Base-by-base conservation (phyloP, 192 early-diverging fungal genomes). In the Rhizophagus clarus region DNA sequence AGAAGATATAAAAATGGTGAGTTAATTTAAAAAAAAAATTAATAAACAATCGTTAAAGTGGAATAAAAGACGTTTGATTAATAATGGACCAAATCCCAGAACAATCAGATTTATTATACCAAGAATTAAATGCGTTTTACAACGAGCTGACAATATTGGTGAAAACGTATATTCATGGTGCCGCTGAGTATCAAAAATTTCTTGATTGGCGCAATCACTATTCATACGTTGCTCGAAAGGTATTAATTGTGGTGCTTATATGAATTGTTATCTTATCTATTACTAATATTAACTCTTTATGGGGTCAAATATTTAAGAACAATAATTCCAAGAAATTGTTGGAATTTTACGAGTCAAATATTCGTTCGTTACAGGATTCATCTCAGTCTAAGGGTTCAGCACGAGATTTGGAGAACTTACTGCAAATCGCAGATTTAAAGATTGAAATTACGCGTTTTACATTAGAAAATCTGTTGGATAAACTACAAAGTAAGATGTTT, bases 151-250 rank as follows among this genome's bases (percentile, higher is more conserved):
- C 81, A 5, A 71, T 79, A 14, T 67, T 82, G 7, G 24, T 82
- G 2, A 15, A 80, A 5, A 80, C 70, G 1, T 40, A 80, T 51
- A 24, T 31, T 11, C 9, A 81, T 12, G 61, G 83, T 56, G 63
- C 83, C 26, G 15, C 45, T 3, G 73, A 83, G 31, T 68, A 74
- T 42, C 68, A 62, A 11, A 72, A 79, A 9, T 87, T 82, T 28
- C 78, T 84, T 40, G 74, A 82, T 14, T 80, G 85, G 73, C 79
- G 76, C 63, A 82, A 84, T 40, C 86, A 88, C n/a, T 79, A 84
- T 56, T 75, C 83, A 0, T 84, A 83, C 60, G 62, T 85, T 51
- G 70, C 86, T 2, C 49, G 73, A 49, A 90, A 90, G 85, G 88
- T 87, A 88, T 56, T 56, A 7, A 40, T 40, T 40, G 37, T 40